A percentile compares a stretch with the other conserved stretches of the same genome.
Evolutionary conservation across 192 early-diverging fungal species (phyloP).

Genomic region (Entomortierella parvispora): DNA sequence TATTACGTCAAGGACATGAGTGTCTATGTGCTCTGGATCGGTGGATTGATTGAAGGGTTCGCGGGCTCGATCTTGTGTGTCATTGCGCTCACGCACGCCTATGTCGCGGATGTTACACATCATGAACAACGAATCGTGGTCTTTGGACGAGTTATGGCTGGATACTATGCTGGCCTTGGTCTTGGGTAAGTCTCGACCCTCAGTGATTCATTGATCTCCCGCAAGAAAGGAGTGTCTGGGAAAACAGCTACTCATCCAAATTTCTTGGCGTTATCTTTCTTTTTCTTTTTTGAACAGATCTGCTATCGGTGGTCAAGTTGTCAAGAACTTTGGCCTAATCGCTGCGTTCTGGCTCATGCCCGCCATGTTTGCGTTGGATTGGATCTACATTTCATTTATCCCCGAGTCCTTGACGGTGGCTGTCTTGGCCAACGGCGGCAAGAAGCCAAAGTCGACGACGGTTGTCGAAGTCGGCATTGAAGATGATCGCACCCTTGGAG

Average conservation of each 20-base stretch:
- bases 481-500: too few relatives aligned
- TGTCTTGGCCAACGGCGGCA: neutral
- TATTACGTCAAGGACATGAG: slow-evolving; percentile 31
- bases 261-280: neutral
- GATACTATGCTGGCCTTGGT: slow-evolving; percentile 27
- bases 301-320: slow-evolving; percentile 11
- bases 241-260: too few relatives aligned
- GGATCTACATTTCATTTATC: slow-evolving; percentile 20
- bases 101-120: slow-evolving; percentile 29
- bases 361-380: neutral
- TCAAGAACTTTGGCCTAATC: slow-evolving; percentile 19
- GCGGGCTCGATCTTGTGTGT: slow-evolving; percentile 16
- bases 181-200: slow-evolving; percentile 42
- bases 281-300: slow-evolving; percentile 6
- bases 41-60: slow-evolving; percentile 19
- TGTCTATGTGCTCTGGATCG: slow-evolving; percentile 23
- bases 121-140: slow-evolving; percentile 26
- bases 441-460: neutral
- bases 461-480: neutral
- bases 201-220: too few relatives aligned
- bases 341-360: slow-evolving; percentile 23
- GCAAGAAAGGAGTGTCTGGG: too few relatives aligned
- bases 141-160: slow-evolving; percentile 32
- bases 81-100: slow-evolving; percentile 28
- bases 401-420: slow-evolving; percentile 26